These are phyloP conservation scores for Lotus japonicus DNA, from an alignment of 306 rosid genomes.

Conservation along the genomic window DNA sequence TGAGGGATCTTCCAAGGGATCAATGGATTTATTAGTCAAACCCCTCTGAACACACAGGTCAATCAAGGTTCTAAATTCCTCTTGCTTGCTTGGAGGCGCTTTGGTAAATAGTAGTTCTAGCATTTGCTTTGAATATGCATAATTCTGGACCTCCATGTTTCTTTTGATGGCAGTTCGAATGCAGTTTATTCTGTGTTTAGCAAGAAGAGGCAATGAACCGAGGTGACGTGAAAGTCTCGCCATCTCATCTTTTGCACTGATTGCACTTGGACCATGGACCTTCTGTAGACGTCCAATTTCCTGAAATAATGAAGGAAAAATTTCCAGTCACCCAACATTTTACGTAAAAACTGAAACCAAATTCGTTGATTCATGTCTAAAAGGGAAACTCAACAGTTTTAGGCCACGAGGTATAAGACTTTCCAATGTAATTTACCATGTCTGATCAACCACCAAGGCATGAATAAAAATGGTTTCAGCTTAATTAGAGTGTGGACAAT, in stretches of 20 bases:
- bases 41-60: conserved; percentile 92
- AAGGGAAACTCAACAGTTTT: not conserved
- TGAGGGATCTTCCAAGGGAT: conserved; percentile 91
- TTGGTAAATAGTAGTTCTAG: conserved; percentile 80
- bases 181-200: conserved; percentile 91
- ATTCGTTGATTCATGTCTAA: conserved; percentile 3
- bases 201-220: conserved; percentile 92
- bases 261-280: conserved; percentile 89
- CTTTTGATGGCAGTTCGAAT: conserved; percentile 92
- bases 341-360: not conserved
- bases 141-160: conserved; percentile 94
- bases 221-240: conserved; percentile 92
- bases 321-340: not conserved
- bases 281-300: conserved; percentile 91
- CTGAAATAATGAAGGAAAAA: conserved; percentile 31
- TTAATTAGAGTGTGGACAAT: not conserved
- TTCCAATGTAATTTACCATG: not conserved
- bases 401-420: not conserved
- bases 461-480: not conserved
- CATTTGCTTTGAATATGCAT: conserved; percentile 89
- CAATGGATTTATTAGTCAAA: conserved; percentile 81
- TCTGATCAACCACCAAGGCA: not conserved
- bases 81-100: conserved; percentile 88
- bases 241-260: conserved; percentile 98
- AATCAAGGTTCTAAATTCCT: conserved; percentile 77